These are phyloP conservation scores for Xylaria sp. DNA, from an alignment of 2,329 filamentous ascomycete species.

Conservation along the genomic window DNA sequence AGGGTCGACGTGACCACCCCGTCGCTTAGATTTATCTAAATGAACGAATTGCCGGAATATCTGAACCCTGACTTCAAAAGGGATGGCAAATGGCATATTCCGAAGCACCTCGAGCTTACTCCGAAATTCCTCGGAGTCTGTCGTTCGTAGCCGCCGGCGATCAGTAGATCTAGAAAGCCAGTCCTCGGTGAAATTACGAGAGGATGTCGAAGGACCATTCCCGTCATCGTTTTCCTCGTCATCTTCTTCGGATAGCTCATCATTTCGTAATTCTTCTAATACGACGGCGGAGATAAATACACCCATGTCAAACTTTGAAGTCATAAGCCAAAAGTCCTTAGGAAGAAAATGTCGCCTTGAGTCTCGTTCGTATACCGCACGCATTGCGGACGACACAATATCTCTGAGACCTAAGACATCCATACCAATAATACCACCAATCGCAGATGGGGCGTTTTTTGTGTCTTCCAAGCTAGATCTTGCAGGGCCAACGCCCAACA, in stretches of 20 bases:
- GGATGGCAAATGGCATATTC: constrained; percentile 97
- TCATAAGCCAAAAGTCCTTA: constrained; percentile 93
- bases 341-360: constrained; percentile 87
- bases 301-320: constrained; percentile 84
- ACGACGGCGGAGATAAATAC: constrained; percentile 89
- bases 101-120: constrained; percentile 88
- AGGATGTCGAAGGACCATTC: constrained; percentile 35
- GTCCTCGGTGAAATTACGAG: constrained; percentile 61
- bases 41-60: constrained; percentile 94
- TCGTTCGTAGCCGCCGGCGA: constrained; percentile 73
- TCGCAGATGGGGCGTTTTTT: constrained; percentile 41
- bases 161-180: constrained; percentile 69
- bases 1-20: constrained; percentile 74
- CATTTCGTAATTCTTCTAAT: constrained; percentile 83
- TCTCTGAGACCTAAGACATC: constrained; percentile 81
- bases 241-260: constrained; percentile 71
- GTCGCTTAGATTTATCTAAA: constrained; percentile 78
- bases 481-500: constrained; percentile 38
- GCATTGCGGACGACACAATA: constrained; percentile 81
- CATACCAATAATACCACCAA: constrained; percentile 69
- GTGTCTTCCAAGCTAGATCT: constrained; percentile 23
- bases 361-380: constrained; percentile 92
- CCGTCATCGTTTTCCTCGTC: constrained; percentile 59
- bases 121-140: constrained; percentile 75
- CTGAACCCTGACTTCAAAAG: constrained; percentile 88